Evolutionary conservation across 2,329 filamentous ascomycete genomes (phyloP).

Genomic region (Hypoxylon sp.): DNA sequence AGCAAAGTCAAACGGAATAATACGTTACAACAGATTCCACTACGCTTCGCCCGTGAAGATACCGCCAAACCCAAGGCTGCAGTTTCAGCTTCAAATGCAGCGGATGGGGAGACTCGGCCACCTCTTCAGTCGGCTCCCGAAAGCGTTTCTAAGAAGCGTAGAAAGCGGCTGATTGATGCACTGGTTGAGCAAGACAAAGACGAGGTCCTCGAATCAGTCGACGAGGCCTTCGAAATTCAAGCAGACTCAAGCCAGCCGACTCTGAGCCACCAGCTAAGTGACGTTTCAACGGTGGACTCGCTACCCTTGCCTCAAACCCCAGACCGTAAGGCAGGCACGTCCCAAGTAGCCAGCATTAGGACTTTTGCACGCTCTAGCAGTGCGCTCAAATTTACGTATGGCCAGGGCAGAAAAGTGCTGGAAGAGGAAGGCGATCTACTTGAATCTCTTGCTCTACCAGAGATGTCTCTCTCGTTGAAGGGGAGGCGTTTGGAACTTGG

Average conservation of each 20-base stretch:
- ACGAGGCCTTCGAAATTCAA: slow-evolving; percentile 39
- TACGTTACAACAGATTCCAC: slow-evolving; percentile 47
- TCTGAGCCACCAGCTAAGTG: slow-evolving; percentile 40
- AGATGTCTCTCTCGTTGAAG: slow-evolving; percentile 44
- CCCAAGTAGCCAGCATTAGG: slow-evolving; percentile 40
- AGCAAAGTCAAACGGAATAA: slow-evolving; percentile 27
- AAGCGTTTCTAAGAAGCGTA: slow-evolving; percentile 41
- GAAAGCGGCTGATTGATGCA: slow-evolving; percentile 50
- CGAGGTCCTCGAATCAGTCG: slow-evolving; percentile 39
- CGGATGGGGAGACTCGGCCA: slow-evolving; percentile 31
- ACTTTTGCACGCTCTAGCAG: slow-evolving; percentile 51
- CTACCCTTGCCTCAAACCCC: slow-evolving; percentile 45
- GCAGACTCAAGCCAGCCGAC: slow-evolving; percentile 37
- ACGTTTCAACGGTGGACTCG: slow-evolving; percentile 42
- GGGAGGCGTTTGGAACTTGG: slow-evolving; percentile 51
- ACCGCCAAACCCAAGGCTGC: slow-evolving; percentile 32
- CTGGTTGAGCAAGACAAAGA: slow-evolving; percentile 48
- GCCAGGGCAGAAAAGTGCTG: slow-evolving; percentile 49
- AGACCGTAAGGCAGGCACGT: slow-evolving; percentile 38
- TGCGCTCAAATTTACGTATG: slow-evolving; percentile 52
- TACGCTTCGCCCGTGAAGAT: slow-evolving; percentile 46
- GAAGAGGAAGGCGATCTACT: slow-evolving; percentile 52
- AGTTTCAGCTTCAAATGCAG: slow-evolving; percentile 9
- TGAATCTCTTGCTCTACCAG: slow-evolving; percentile 48
- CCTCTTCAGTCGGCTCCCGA: slow-evolving; percentile 18